Evolutionary conservation across 345 rosid species (phyloP).

Genomic region (Eutrema japonicum): DNA sequence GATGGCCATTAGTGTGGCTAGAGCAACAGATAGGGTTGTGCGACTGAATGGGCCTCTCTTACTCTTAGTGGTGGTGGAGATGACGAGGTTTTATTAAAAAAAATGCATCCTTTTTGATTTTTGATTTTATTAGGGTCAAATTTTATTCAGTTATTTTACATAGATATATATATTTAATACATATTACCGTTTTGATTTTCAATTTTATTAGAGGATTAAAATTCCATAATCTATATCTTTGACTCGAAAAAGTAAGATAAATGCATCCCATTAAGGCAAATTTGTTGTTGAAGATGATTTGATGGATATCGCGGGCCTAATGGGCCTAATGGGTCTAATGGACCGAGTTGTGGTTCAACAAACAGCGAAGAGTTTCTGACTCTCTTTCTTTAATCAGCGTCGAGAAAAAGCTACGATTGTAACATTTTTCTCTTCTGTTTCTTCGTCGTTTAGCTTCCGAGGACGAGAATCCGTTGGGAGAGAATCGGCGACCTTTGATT

Average conservation of each 20-base stretch:
- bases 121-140: no score
- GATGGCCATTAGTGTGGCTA: slow-evolving; percentile 26
- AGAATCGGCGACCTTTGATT: slow-evolving; percentile 24
- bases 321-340: slow-evolving; percentile 10
- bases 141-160: no score
- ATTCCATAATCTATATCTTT: no score
- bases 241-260: no score
- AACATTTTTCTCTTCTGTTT: slow-evolving; percentile 15
- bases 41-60: slow-evolving; percentile 24
- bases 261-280: background rate
- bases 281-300: background rate
- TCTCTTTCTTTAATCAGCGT: slow-evolving; percentile 37
- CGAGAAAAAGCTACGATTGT: slow-evolving; percentile 44
- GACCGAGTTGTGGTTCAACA: background rate
- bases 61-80: slow-evolving; percentile 39
- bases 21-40: slow-evolving; percentile 31
- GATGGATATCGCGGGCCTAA: background rate
- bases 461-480: slow-evolving; percentile 23
- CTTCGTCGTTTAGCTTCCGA: slow-evolving; percentile 40
- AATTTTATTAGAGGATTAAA: no score
- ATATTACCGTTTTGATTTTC: no score
- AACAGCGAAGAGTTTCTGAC: background rate
- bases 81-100: slow-evolving; percentile 18
- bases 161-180: no score
- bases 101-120: no score